Conservation (phyloP, 208 protist species). For the Trypanosoma avium region DNA sequence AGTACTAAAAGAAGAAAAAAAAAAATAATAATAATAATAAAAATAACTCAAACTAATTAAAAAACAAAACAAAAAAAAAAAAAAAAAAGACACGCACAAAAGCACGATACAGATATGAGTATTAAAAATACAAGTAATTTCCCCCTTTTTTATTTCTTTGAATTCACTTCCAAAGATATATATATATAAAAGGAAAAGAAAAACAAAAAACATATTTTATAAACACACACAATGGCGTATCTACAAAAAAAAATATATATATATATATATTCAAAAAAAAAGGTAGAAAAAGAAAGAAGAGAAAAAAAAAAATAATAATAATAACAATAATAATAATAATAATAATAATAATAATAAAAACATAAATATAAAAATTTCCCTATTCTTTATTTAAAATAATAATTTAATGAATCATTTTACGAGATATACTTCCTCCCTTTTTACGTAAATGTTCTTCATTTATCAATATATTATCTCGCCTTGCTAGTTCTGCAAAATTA, state of each 20-base stretch:
- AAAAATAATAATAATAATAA: not conserved
- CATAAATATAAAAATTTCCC: constrained; percentile 9
- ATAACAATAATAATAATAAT: not conserved
- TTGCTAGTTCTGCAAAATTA: constrained; percentile 61
- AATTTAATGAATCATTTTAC: not conserved
- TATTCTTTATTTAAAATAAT: no score
- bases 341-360: not conserved
- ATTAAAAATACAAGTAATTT: not conserved
- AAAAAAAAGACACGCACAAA: not conserved
- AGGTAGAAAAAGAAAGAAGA: not conserved
- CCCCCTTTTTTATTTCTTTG: not conserved
- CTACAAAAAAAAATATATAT: no score
- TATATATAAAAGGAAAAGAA: no score
- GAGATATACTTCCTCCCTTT: no score
- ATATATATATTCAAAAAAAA: constrained; percentile 9
- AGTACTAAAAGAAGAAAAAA: no score
- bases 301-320: constrained; percentile 5
- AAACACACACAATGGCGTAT: no score
- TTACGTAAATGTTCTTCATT: no score
- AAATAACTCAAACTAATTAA: not conserved
- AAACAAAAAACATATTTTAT: no score
- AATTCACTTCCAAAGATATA: no score
- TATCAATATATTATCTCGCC: no score
- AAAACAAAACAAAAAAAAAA: constrained; percentile 1
- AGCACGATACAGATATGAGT: not conserved